Conservation (phyloP, 306 rosid genomes). For the Notholithocarpus densiflorus region DNA sequence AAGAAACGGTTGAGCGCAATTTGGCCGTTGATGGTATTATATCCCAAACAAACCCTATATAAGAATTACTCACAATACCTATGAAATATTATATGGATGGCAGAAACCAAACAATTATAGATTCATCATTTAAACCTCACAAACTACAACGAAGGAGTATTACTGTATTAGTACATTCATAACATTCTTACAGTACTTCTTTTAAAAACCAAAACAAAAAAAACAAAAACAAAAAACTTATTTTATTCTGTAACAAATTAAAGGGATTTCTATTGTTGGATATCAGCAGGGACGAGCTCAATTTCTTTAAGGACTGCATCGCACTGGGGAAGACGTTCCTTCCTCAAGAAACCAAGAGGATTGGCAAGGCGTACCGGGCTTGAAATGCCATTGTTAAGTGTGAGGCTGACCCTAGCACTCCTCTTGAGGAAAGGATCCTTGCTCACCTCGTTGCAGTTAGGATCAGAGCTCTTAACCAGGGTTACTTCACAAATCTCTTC, state of each 20-base stretch:
- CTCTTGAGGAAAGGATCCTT: slow-evolving; percentile 1
- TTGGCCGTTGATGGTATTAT: too few species aligned
- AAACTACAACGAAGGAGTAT: not conserved
- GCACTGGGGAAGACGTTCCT: slow-evolving; percentile 35
- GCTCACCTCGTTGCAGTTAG: slow-evolving; percentile 42
- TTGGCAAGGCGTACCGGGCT: slow-evolving; percentile 46
- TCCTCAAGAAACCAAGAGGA: slow-evolving; percentile 77
- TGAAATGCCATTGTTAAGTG: slow-evolving; percentile 55
- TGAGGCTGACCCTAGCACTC: slow-evolving; percentile 53
- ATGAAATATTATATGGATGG: not conserved
- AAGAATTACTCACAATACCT: too few species aligned
- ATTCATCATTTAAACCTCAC: not conserved
- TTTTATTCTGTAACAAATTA: not conserved
- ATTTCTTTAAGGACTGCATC: slow-evolving; percentile 46
- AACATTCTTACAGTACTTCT: not conserved
- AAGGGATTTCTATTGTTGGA: not conserved
- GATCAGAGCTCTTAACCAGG: slow-evolving; percentile 39
- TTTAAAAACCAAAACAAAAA: not conserved
- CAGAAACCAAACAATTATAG: not conserved
- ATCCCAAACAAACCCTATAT: too few species aligned
- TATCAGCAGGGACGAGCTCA: slow-evolving; percentile 27
- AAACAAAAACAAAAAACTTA: not conserved
- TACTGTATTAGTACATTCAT: not conserved
- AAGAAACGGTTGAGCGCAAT: too few species aligned
- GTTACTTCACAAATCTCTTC: slow-evolving; percentile 59